Evolutionary conservation across 2,329 filamentous ascomycete species (phyloP).

Genomic region (Monilinia aucupariae): DNA sequence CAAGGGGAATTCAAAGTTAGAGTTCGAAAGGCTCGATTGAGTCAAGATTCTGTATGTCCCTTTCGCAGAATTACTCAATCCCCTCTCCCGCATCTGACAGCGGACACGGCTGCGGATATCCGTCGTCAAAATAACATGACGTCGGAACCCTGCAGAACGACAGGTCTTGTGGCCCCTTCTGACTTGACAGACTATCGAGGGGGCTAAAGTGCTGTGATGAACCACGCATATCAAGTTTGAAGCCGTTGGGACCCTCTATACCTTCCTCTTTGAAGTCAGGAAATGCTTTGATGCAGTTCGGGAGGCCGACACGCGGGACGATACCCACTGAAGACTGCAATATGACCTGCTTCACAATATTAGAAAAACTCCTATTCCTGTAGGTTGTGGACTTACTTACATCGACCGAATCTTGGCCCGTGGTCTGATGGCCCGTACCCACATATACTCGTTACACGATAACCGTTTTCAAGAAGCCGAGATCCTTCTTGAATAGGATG

Average conservation of each 20-base stretch:
- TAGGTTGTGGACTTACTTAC: conserved; percentile 5
- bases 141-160: conserved; percentile 30
- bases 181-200: conserved; percentile 11
- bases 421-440: background rate
- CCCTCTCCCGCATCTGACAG: conserved; percentile 23
- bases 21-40: conserved; percentile 6
- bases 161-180: conserved; percentile 20
- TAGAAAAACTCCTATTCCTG: background rate
- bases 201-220: conserved; percentile 17
- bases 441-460: conserved; percentile 3
- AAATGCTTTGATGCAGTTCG: conserved; percentile 13
- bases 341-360: background rate
- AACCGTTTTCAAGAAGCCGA: conserved; percentile 5
- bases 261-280: conserved; percentile 16
- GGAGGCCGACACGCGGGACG: conserved; percentile 13
- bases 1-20: background rate
- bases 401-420: conserved; percentile 5
- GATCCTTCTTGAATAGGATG: background rate
- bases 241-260: conserved; percentile 16
- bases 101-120: conserved; percentile 27
- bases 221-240: conserved; percentile 15
- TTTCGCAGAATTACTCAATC: conserved; percentile 14
- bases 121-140: conserved; percentile 29
- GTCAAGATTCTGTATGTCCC: conserved; percentile 7
- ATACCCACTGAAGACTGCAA: conserved; percentile 13